These are phyloP conservation scores for Gossypium gossypioides DNA, from an alignment of 441 rosid species.

Conservation along the genomic window DNA sequence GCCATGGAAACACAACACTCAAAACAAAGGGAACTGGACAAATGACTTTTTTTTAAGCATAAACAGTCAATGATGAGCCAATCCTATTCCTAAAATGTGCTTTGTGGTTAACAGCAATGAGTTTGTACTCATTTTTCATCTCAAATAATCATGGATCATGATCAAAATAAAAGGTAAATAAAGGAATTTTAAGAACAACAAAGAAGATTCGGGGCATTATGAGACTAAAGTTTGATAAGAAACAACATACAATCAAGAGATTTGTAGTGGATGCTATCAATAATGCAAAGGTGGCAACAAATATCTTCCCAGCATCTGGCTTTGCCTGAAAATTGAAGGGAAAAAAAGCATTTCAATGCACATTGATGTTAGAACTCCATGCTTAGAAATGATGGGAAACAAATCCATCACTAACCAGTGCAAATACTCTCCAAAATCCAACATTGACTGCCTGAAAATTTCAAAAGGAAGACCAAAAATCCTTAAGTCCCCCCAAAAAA, in stretches of 20 bases:
- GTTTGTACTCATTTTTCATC: background rate
- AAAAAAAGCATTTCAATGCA: background rate
- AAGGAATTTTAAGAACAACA: background rate
- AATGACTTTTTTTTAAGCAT: background rate
- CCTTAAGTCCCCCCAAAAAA: conserved; percentile 2
- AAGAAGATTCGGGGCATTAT: background rate
- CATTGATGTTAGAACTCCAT: background rate
- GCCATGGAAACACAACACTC: background rate
- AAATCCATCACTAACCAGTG: conserved; percentile 40
- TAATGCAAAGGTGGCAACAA: conserved; percentile 61
- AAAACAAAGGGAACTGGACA: background rate
- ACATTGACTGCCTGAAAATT: conserved; percentile 66
- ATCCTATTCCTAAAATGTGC: background rate
- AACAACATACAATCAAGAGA: conserved; percentile 49
- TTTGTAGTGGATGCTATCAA: conserved; percentile 62
- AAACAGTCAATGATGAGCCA: background rate
- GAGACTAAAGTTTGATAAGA: background rate
- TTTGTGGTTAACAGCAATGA: background rate
- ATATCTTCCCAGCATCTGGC: conserved; percentile 67
- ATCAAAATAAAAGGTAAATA: background rate
- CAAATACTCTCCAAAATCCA: conserved; percentile 58
- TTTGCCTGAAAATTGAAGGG: conserved; percentile 47
- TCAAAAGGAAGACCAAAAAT: conserved; percentile 11
- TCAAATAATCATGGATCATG: background rate
- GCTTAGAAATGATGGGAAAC: background rate